Evolutionary conservation across 169 alveolate species (phyloP), one percentile per base, ranked within the genome.

Genomic region (Cryptosporidium sp.): DNA sequence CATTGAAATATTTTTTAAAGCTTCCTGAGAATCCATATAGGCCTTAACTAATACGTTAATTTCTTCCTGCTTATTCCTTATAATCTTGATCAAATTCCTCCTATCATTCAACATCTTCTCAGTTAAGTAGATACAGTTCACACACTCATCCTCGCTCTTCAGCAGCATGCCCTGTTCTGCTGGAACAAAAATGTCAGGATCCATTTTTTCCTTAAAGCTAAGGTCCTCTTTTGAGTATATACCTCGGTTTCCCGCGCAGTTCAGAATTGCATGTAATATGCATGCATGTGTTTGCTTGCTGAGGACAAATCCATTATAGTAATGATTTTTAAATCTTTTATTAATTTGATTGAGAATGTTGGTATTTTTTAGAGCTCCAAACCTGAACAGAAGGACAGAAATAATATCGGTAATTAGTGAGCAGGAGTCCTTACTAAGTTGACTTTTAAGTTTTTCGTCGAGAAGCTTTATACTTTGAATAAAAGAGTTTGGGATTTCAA

Each of bases 51-150:
- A 50, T 4, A 65, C 68, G 4, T 80, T 43, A 12, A 80, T 65
- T 43, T 80, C 89, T 18, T 65, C 80, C 51, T 80, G 89, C 16
- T 80, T 80, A 18, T 65, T 80, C 35, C 41, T 80, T 43, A 80
- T 43, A 7, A 80, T 43, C 16, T 35, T 80, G 2, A 41, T 65
- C 10, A 80, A 45, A 31, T 62, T 43, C 29, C 5, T 67, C 23
- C 89, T 41, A 21, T 80, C 89, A 16, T 59, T 35, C 31, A 48
- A 48, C 52, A 80, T 61, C 50, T 62, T 59, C n/a, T 80, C 89
- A 26, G 35, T 61, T 41, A 80, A 37, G 37, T 80, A 62, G 21
- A 65, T 80, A 31, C 89, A 80, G 51, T 80, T 65, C 21, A 80
- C 50, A 80, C 89, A 80, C 69, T 67, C 73, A 31, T 61, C 41